Evolutionary conservation across 2,329 filamentous ascomycete species (phyloP).

Genomic region (Graphilbum fragrans): DNA sequence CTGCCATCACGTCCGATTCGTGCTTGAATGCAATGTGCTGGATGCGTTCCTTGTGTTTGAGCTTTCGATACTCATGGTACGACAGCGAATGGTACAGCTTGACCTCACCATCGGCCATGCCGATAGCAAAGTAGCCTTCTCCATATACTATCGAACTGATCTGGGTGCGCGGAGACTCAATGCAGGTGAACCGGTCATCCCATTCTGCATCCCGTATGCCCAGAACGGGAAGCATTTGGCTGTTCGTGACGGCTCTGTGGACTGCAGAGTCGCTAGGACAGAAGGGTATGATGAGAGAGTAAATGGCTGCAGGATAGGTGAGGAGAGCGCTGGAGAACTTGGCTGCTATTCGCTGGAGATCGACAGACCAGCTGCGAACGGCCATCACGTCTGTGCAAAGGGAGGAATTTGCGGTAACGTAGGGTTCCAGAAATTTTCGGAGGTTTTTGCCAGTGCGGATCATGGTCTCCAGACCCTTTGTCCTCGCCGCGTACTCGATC

Average conservation of each 20-base stretch:
- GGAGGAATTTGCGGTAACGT: conserved; percentile 10
- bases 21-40: conserved; percentile 18
- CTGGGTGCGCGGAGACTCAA: conserved; percentile 14
- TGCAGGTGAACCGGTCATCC: conserved; percentile 19
- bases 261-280: conserved; percentile 14
- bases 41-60: conserved; percentile 18
- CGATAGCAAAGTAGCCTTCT: conserved; percentile 16
- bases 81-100: conserved; percentile 14
- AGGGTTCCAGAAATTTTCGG: conserved; percentile 11
- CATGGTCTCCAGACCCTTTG: conserved; percentile 7
- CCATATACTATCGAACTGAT: conserved; percentile 14
- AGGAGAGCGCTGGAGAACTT: conserved; percentile 18
- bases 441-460: conserved; percentile 7
- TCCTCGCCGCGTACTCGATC: conserved; percentile 19
- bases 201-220: conserved; percentile 14
- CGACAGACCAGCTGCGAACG: conserved; percentile 17
- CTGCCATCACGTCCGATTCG: conserved; percentile 16
- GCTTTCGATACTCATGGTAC: conserved; percentile 15
- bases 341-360: conserved; percentile 18
- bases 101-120: conserved; percentile 13
- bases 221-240: conserved; percentile 12
- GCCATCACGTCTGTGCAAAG: conserved; percentile 8
- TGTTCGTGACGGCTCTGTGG: conserved; percentile 1
- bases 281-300: conserved; percentile 19
- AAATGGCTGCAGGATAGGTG: conserved; percentile 17